Evolutionary conservation across 139 green algal genomes (phyloP), one percentile per base, ranked within the genome.

Genomic region (Chlorella sp.): DNA sequence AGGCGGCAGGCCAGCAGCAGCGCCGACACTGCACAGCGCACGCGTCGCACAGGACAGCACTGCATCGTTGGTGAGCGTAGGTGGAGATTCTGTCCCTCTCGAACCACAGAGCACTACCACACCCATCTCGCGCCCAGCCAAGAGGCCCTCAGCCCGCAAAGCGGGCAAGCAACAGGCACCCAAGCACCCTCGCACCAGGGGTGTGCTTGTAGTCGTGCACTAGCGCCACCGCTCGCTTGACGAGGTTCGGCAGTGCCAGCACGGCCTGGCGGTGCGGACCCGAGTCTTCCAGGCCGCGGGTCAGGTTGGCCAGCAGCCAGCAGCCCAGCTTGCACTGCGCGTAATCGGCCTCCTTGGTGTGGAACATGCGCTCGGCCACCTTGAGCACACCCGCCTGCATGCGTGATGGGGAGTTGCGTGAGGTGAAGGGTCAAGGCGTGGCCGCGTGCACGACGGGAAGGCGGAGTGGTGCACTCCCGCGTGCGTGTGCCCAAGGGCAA

Each of bases 301-400:
- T 50, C 5, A 69, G 63, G 63, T 69, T 69, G 31, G 32, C 63
- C 63, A 69, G 63, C 63, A 69, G 31, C 63, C 63, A 69, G 31
- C 63, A 69, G 32, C 27, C 63, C 31, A 69, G 63, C 63, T 69
- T 69, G 63, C 31, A 35, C 23, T 32, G 55, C 6, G 55, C 24
- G 22, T 64, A 20, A 20, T 55, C 42, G 42, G 42, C 17, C 55
- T 64, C 55, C 24, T 27, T 64, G 55, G 14, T 10, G 20, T 31
- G 55, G 55, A 64, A 30, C 22, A 64, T 27, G 24, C 55, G 55
- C 20, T 31, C 27, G 55, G 55, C 55, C 4, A 20, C 4, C 22
- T 64, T 27, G 14, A 64, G 24, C 20, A 30, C 55, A 20, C 20
- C 55, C 20, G 55, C 55, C 55, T 64, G 55, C 20, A 30, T 31